Conservation (phyloP, 208 protist genomes). For the Trypanosoma congolense region DNA sequence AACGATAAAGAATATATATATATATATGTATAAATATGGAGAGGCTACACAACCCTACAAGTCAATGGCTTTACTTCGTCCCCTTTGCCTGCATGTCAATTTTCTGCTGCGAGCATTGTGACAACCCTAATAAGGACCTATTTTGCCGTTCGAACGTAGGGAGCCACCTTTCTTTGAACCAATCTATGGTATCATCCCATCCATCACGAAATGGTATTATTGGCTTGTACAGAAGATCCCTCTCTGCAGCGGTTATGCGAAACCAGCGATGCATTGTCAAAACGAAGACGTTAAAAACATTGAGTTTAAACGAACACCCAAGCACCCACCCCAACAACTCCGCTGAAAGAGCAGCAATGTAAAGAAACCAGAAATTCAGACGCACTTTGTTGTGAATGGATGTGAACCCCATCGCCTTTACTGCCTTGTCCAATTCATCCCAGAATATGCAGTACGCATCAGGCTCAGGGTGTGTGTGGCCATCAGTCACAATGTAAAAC, state of each 20-base stretch:
- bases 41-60: too few species aligned
- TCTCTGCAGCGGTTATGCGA: slow-evolving; percentile 82
- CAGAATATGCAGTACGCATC: slow-evolving; percentile 90
- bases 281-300: slow-evolving; percentile 92
- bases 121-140: slow-evolving; percentile 69
- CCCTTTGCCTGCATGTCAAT: slow-evolving; percentile 85
- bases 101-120: slow-evolving; percentile 77
- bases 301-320: slow-evolving; percentile 86
- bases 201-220: slow-evolving; percentile 87
- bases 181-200: slow-evolving; percentile 85
- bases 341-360: slow-evolving; percentile 70
- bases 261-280: slow-evolving; percentile 96
- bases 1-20: not conserved
- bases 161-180: slow-evolving; percentile 89
- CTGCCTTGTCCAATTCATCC: slow-evolving; percentile 88
- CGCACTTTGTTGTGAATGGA: slow-evolving; percentile 79
- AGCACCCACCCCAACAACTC: slow-evolving; percentile 73
- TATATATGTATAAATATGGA: slow-evolving; percentile 8
- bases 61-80: slow-evolving; percentile 2
- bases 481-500: slow-evolving; percentile 95
- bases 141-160: slow-evolving; percentile 72
- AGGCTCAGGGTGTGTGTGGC: slow-evolving; percentile 84
- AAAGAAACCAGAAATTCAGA: slow-evolving; percentile 89
- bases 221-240: slow-evolving; percentile 81
- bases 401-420: slow-evolving; percentile 84